These are phyloP conservation scores for Penicillium egyptiacum DNA, from an alignment of 495 filamentous ascomycete genomes.

Conservation along the genomic window DNA sequence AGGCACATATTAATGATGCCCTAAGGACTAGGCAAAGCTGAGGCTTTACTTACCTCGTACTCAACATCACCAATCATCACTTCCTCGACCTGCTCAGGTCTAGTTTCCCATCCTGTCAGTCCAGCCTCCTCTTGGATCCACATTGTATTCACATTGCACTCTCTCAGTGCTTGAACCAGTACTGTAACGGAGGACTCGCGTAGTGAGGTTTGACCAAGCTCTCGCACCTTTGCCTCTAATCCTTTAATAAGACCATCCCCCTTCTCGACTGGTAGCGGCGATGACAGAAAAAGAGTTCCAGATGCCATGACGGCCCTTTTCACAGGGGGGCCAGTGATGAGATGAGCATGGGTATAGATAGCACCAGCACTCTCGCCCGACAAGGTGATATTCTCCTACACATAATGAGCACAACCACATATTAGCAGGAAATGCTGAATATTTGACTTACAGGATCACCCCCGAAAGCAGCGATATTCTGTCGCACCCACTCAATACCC, in stretches of 20 bases:
- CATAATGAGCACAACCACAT: too few species aligned
- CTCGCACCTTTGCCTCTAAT: slow-evolving; percentile 32
- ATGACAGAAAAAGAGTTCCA: slow-evolving; percentile 38
- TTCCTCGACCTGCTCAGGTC: slow-evolving; percentile 37
- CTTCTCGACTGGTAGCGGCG: slow-evolving; percentile 33
- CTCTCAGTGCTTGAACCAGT: slow-evolving; percentile 32
- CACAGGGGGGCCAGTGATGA: slow-evolving; percentile 39
- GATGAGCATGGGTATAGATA: slow-evolving; percentile 41
- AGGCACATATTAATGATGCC: background rate
- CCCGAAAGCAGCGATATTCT: slow-evolving; percentile 60
- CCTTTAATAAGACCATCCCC: slow-evolving; percentile 31
- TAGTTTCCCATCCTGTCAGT: slow-evolving; percentile 34
- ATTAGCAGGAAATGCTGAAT: background rate
- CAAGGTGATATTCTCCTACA: slow-evolving; percentile 38
- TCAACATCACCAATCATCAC: slow-evolving; percentile 45
- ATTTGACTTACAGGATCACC: slow-evolving; percentile 53
- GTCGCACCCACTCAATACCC: slow-evolving; percentile 61
- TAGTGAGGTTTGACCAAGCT: slow-evolving; percentile 32
- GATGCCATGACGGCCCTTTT: slow-evolving; percentile 40
- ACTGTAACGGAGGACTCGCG: slow-evolving; percentile 27
- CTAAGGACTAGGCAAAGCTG: background rate
- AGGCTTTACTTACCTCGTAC: slow-evolving; percentile 32
- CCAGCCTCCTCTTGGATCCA: slow-evolving; percentile 42
- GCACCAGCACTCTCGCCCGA: slow-evolving; percentile 43
- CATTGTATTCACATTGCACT: slow-evolving; percentile 42